A percentile compares a stretch with the other conserved stretches of the same genome.
Evolutionary conservation across 176 grass and related monocot species (phyloP).

Genomic region (maize (Zea mays)): DNA sequence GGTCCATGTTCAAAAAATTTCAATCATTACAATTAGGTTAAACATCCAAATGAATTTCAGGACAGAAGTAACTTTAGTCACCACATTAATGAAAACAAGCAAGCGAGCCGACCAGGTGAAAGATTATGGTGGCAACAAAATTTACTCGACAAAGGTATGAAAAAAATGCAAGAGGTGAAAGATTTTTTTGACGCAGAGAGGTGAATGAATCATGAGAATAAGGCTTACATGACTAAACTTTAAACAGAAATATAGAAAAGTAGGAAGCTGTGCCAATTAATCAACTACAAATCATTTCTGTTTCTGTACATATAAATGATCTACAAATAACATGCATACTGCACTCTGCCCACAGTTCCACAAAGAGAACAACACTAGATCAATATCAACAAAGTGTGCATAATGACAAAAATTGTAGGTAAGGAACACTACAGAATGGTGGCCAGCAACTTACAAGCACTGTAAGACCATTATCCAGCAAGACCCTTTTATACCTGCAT

Average conservation of each 20-base stretch:
- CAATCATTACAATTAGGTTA: not conserved
- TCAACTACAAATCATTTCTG: not conserved
- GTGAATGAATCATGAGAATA: not conserved
- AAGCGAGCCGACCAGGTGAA: not conserved
- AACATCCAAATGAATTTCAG: not conserved
- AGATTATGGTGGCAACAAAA: not conserved
- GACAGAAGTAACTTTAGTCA: not conserved
- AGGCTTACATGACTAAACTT: not conserved
- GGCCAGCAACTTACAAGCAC: constrained; percentile 68
- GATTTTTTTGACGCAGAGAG: not conserved
- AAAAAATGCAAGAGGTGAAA: not conserved
- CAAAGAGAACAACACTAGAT: constrained; percentile 34
- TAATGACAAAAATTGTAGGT: constrained; percentile 22
- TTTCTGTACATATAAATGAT: constrained; percentile 1
- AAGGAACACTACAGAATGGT: constrained; percentile 26
- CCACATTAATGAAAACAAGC: not conserved
- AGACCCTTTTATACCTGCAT: constrained; percentile 89
- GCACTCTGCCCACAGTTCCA: constrained; percentile 13
- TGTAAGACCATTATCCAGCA: constrained; percentile 89
- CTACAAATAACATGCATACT: not conserved
- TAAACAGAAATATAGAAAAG: not conserved
- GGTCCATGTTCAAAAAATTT: constrained; percentile 21
- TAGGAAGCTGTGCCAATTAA: not conserved
- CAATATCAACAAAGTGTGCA: not conserved
- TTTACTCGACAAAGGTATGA: not conserved